Evolutionary conservation across 495 filamentous ascomycete genomes (phyloP).

Genomic region (Neurospora intermedia): DNA sequence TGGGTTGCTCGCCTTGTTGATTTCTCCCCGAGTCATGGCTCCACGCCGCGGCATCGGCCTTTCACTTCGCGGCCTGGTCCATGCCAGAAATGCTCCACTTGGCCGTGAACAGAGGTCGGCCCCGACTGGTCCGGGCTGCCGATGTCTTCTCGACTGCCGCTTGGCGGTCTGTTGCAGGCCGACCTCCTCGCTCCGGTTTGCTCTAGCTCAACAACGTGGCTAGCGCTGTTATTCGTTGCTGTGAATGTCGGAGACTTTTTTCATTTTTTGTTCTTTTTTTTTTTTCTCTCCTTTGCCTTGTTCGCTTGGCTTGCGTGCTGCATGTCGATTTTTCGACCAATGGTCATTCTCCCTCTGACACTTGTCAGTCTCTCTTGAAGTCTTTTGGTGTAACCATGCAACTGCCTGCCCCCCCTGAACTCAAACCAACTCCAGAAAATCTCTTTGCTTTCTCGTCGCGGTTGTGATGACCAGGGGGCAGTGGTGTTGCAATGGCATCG

Average conservation of each 20-base stretch:
- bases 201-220: not conserved
- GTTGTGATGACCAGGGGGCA: not conserved
- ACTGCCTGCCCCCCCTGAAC: not conserved
- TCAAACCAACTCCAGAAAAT: not conserved
- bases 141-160: not conserved
- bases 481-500: not conserved
- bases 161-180: not conserved
- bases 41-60: not conserved
- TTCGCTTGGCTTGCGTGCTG: not conserved
- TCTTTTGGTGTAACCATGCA: not conserved
- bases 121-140: not conserved
- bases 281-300: not conserved
- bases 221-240: not conserved
- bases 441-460: not conserved
- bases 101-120: not conserved
- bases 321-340: not conserved
- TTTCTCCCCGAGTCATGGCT: not conserved
- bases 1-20: not conserved
- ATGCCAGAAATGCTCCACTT: not conserved
- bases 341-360: not conserved
- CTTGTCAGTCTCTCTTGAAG: not conserved
- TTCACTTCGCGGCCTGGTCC: not conserved
- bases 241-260: not conserved
- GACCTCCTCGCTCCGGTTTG: not conserved
- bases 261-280: not conserved